These are phyloP conservation scores for Corchorus olitorius DNA, from an alignment of 345 rosid genomes.

Conservation along the genomic window DNA sequence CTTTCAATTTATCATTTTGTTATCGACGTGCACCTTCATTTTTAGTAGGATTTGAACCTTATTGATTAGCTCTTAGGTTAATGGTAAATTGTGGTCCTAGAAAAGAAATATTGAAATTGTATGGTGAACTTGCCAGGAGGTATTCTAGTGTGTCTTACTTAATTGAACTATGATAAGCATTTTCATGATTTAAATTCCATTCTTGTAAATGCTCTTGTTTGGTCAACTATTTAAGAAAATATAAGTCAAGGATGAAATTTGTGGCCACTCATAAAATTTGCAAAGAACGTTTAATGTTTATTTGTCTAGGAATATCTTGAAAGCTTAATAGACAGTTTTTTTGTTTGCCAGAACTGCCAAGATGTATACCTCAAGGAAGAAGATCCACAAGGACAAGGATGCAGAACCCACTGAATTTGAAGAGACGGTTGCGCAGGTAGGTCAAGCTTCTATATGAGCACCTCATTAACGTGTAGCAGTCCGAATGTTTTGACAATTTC, in stretches of 20 bases:
- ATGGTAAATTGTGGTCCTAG: not conserved
- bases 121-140: not conserved
- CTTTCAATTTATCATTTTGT: not conserved
- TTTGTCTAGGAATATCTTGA: not conserved
- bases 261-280: not conserved
- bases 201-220: not conserved
- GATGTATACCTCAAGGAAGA: conserved; percentile 78
- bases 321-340: not conserved
- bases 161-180: not conserved
- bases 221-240: not conserved
- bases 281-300: not conserved
- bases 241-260: not conserved
- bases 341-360: conserved; percentile 44
- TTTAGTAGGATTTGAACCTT: not conserved
- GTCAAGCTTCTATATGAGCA: not conserved
- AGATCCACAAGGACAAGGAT: conserved; percentile 87
- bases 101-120: not conserved
- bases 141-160: not conserved
- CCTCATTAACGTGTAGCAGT: not conserved
- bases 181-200: not conserved
- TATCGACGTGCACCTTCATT: not conserved
- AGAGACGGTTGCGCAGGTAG: conserved; percentile 81
- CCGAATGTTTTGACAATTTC: not conserved
- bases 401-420: conserved; percentile 86
- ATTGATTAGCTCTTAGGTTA: not conserved